Percentiles rank a stretch among this genome's conserved stretches.
Evolutionary conservation across 75 land plant genomes (phyloP).

Genomic region (Pinus taeda): DNA sequence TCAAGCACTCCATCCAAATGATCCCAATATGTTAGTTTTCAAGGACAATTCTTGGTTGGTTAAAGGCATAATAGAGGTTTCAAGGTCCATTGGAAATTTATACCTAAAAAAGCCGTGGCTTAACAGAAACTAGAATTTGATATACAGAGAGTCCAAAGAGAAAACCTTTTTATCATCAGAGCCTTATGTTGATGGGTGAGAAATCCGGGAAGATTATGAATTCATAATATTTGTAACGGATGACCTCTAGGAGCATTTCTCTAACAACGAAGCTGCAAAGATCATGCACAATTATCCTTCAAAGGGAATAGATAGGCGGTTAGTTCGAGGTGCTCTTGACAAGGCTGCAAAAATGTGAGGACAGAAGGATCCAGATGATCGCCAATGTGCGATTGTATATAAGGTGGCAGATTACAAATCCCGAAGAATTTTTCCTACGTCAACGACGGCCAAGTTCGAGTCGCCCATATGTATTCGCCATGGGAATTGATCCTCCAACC

Average conservation of each 20-base stretch:
- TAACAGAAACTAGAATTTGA: conserved; percentile 2
- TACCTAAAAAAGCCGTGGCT: conserved; percentile 19
- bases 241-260: conserved; percentile 19
- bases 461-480: too few species aligned
- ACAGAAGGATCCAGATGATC: too few species aligned
- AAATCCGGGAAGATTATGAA: conserved; percentile 4
- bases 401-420: too few species aligned
- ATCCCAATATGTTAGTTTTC: conserved; percentile 68
- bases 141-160: not conserved
- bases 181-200: conserved; percentile 5
- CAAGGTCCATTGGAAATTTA: conserved; percentile 22
- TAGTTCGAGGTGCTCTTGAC: too few species aligned
- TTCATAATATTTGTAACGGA: conserved; percentile 24
- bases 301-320: too few species aligned
- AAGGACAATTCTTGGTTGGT: conserved; percentile 90
- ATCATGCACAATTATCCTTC: conserved; percentile 17
- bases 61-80: conserved; percentile 90
- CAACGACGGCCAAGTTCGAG: too few species aligned
- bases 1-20: conserved; percentile 75
- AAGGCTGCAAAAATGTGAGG: too few species aligned
- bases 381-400: too few species aligned
- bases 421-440: too few species aligned
- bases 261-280: conserved; percentile 19
- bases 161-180: conserved; percentile 20
- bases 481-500: too few species aligned